These are phyloP conservation scores for Amylostereum areolatum DNA, from an alignment of 1,284 basidiomycete species.

Conservation along the genomic window DNA sequence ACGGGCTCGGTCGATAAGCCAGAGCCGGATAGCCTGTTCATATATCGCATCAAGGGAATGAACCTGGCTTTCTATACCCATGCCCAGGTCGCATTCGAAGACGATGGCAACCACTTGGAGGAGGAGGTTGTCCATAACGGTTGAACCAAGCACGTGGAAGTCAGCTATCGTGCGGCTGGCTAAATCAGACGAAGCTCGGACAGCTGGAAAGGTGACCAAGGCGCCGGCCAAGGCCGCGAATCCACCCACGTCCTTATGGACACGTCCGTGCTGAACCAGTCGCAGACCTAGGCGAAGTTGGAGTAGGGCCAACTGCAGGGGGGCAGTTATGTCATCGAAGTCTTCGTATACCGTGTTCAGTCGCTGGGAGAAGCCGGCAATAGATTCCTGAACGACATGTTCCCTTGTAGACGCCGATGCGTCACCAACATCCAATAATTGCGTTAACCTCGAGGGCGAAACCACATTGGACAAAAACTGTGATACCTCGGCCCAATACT, in stretches of 20 bases:
- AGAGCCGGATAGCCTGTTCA: slow-evolving; percentile 73
- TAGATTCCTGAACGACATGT: slow-evolving; percentile 59
- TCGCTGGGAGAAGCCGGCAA: slow-evolving; percentile 58
- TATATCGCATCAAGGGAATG: slow-evolving; percentile 47
- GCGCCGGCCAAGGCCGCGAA: slow-evolving; percentile 20
- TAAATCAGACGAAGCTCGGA: slow-evolving; percentile 32
- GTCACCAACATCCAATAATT: slow-evolving; percentile 29
- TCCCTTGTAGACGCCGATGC: slow-evolving; percentile 42
- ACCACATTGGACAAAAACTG: slow-evolving; percentile 63
- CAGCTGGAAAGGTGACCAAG: slow-evolving; percentile 52
- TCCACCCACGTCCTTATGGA: slow-evolving; percentile 4
- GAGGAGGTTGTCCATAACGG: slow-evolving; percentile 32
- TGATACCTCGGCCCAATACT: slow-evolving; percentile 79
- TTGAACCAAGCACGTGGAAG: slow-evolving; percentile 1
- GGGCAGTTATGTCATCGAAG: slow-evolving; percentile 65
- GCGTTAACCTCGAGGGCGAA: slow-evolving; percentile 39
- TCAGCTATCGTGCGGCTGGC: slow-evolving; percentile 4
- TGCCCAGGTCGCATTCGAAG: slow-evolving; percentile 33
- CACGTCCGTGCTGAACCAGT: slow-evolving; percentile 33
- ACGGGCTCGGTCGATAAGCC: slow-evolving; percentile 76
- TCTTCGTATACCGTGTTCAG: slow-evolving; percentile 52
- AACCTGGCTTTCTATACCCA: slow-evolving; percentile 25
- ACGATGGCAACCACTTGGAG: slow-evolving; percentile 48
- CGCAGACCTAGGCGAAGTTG: slow-evolving; percentile 77
- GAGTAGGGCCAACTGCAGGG: slow-evolving; percentile 61